phyloP scores from a whole-genome alignment of 2,329 filamentous ascomycete genomes.

The Chaetomiaceae sp. region DNA sequence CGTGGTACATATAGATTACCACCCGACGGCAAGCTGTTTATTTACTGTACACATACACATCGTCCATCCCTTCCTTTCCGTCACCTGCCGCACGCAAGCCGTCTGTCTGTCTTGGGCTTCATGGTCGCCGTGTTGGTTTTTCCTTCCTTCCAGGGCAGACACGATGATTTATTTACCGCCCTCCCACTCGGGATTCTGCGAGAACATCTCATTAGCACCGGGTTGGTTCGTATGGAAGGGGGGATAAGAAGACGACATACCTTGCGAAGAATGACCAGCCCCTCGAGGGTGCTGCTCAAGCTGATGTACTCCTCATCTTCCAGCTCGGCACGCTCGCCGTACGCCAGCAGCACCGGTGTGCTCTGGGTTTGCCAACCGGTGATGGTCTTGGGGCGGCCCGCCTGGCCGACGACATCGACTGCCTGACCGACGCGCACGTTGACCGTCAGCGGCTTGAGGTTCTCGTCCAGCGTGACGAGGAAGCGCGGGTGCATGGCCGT shows the following conservation, averaged over 20 bases:
- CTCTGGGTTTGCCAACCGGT: conserved; percentile 99
- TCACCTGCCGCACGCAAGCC: too few species aligned
- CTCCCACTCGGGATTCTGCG: conserved; percentile 52
- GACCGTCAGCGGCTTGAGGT: conserved; percentile 87
- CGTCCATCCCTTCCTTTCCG: neutral
- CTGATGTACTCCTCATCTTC: conserved; percentile 97
- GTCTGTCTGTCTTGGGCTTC: too few species aligned
- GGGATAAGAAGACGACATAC: conserved; percentile 46
- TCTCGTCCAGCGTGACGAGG: conserved; percentile 91
- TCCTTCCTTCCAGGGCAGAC: neutral
- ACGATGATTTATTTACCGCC: conserved; percentile 39
- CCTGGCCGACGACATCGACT: conserved; percentile 95
- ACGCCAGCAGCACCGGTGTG: conserved; percentile 91
- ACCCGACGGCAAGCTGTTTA: neutral
- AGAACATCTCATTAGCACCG: conserved; percentile 3
- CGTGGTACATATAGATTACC: too few species aligned
- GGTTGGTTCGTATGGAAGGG: neutral
- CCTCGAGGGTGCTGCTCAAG: conserved; percentile 85
- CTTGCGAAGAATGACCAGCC: conserved; percentile 94
- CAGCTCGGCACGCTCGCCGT: conserved; percentile 91
- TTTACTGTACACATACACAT: conserved; percentile 13
- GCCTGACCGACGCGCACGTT: conserved; percentile 97
- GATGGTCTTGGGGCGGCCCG: conserved; percentile 95
- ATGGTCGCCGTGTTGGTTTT: too few species aligned
- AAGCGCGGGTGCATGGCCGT: conserved; percentile 96